These are phyloP conservation scores for Albugo candida DNA, from an alignment of 352 stramenopile species.

Conservation along the genomic window DNA sequence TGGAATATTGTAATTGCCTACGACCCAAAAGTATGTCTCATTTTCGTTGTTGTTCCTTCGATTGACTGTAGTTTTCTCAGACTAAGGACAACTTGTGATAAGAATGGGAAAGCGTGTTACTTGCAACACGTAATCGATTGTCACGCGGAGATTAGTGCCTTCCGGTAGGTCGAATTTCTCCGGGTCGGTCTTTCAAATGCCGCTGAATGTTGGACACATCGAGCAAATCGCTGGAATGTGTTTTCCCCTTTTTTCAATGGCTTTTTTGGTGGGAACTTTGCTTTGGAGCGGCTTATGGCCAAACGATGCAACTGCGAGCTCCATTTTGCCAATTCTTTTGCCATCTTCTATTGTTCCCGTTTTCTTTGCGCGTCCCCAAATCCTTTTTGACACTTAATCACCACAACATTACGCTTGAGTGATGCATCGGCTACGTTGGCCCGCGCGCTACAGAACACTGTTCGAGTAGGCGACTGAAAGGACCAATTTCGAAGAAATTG, in stretches of 20 bases:
- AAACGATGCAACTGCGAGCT: no score
- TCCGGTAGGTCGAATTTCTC: constrained; percentile 69
- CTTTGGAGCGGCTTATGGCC: no score
- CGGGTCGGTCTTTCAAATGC: constrained; percentile 49
- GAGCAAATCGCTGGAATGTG: constrained; percentile 4
- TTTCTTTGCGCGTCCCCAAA: constrained; percentile 15
- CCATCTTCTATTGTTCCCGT: no score
- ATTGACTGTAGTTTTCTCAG: constrained; percentile 1
- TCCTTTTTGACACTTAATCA: constrained; percentile 46
- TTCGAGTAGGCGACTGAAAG: neutral
- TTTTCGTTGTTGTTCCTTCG: neutral
- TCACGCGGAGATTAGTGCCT: constrained; percentile 37
- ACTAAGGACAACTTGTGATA: constrained; percentile 1
- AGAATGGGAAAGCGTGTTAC: no score
- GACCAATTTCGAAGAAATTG: no score
- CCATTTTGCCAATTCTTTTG: no score
- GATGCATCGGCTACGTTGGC: constrained; percentile 13
- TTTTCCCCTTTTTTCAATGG: no score
- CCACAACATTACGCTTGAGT: constrained; percentile 36
- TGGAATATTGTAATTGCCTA: no score
- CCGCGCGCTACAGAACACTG: neutral
- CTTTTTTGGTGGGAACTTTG: no score
- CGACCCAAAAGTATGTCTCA: no score
- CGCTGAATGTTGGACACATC: constrained; percentile 63
- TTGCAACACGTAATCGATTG: neutral